Percentiles rank a stretch among this genome's conserved stretches.
These are phyloP conservation scores for Curvularia eragrostidis DNA, from an alignment of 2,329 filamentous ascomycete species.

Conservation along the genomic window DNA sequence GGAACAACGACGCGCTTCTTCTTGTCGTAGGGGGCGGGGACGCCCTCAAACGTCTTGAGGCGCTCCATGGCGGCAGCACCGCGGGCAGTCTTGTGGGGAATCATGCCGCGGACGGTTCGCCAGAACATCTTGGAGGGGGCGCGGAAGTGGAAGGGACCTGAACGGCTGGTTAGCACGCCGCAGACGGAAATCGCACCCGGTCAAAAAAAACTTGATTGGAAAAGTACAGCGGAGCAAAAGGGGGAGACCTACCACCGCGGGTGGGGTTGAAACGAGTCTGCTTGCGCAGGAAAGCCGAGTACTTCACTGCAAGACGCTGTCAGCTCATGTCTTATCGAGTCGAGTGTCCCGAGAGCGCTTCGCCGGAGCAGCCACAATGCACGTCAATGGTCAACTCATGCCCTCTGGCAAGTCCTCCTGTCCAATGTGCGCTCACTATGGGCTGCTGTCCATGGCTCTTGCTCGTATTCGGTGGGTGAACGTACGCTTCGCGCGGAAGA, in stretches of 20 bases:
- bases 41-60: slow-evolving; percentile 99
- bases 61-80: slow-evolving; percentile 96
- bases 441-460: slow-evolving; percentile 24
- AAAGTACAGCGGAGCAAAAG: background rate
- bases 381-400: background rate
- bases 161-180: slow-evolving; percentile 30
- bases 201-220: background rate
- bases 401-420: background rate
- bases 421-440: slow-evolving; percentile 19
- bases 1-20: slow-evolving; percentile 99
- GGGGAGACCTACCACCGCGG: slow-evolving; percentile 78
- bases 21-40: slow-evolving; percentile 98
- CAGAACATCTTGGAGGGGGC: slow-evolving; percentile 99
- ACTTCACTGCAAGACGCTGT: slow-evolving; percentile 80
- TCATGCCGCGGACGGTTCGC: slow-evolving; percentile 99
- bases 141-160: slow-evolving; percentile 99
- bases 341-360: slow-evolving; percentile 10
- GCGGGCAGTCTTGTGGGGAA: slow-evolving; percentile 99
- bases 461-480: slow-evolving; percentile 51
- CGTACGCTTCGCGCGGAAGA: slow-evolving; percentile 99
- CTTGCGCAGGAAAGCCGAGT: slow-evolving; percentile 99
- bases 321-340: slow-evolving; percentile 32
- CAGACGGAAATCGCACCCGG: background rate
- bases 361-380: slow-evolving; percentile 22
- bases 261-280: slow-evolving; percentile 99